These are phyloP conservation scores for Pythium phragmitis DNA, from an alignment of 352 stramenopile genomes.

Conservation along the genomic window DNA sequence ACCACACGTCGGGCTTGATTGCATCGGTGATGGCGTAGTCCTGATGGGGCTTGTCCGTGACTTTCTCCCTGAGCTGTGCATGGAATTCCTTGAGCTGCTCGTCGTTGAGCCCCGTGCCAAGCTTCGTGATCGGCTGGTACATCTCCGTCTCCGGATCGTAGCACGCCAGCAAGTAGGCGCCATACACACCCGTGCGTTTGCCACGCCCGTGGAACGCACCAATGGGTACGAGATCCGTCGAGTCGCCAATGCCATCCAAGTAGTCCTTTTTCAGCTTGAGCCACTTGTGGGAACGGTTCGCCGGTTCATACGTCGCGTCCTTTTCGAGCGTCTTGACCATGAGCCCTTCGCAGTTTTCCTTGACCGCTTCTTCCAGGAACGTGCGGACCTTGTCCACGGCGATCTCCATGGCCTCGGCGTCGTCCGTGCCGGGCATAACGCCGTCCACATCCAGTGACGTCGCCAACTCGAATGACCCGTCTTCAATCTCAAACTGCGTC, in stretches of 20 bases:
- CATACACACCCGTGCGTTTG: conserved; percentile 97
- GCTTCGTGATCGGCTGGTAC: conserved; percentile 98
- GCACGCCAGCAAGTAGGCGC: conserved; percentile 98
- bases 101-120: conserved; percentile 99
- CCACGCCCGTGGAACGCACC: conserved; percentile 96
- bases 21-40: conserved; percentile 93
- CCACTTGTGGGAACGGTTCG: conserved; percentile 98
- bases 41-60: conserved; percentile 79
- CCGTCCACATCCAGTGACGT: conserved; percentile 88
- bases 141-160: conserved; percentile 98
- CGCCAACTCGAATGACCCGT: conserved; percentile 95
- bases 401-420: conserved; percentile 86
- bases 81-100: conserved; percentile 94
- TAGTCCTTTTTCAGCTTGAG: conserved; percentile 99
- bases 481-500: conserved; percentile 90
- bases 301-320: conserved; percentile 97
- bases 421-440: conserved; percentile 84
- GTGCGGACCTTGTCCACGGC: conserved; percentile 79
- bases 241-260: conserved; percentile 97
- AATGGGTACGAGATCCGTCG: conserved; percentile 97
- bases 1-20: conserved; percentile 94
- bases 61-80: conserved; percentile 79
- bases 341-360: conserved; percentile 94
- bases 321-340: conserved; percentile 99
- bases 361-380: conserved; percentile 95